Conservation (phyloP, 345 rosid species). For the Hibiscus trionum region DNA sequence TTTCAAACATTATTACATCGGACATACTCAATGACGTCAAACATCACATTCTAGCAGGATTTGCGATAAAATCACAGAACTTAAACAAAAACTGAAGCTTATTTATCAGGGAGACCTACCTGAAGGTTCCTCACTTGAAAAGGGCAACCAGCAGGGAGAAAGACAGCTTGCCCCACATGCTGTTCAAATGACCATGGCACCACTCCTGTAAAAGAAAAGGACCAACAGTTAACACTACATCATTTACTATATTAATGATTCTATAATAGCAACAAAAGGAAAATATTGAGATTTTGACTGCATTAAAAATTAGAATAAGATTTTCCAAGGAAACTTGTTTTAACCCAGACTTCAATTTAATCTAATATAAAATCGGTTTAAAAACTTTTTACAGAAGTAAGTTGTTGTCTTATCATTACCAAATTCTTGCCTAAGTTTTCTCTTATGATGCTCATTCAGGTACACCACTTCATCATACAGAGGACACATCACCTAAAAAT, state of each 20-base stretch:
- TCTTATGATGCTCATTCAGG: slow-evolving; percentile 51
- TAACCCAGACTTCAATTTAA: not conserved
- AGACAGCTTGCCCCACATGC: slow-evolving; percentile 71
- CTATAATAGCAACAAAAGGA: not conserved
- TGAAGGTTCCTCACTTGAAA: slow-evolving; percentile 75
- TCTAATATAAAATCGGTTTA: not conserved
- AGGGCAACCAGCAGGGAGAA: slow-evolving; percentile 94
- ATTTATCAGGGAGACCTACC: slow-evolving; percentile 30
- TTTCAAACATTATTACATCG: not conserved
- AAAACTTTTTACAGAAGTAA: not conserved
- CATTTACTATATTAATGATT: not conserved
- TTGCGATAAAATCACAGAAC: not conserved
- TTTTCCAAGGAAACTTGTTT: not conserved
- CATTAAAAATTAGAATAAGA: not conserved
- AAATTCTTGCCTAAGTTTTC: slow-evolving; percentile 61
- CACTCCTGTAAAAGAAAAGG: slow-evolving; percentile 45
- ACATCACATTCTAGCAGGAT: not conserved
- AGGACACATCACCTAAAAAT: slow-evolving; percentile 45
- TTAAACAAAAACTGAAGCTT: slow-evolving; percentile 1
- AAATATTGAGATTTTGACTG: slow-evolving; percentile 3
- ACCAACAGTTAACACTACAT: not conserved
- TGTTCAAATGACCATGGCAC: slow-evolving; percentile 94
- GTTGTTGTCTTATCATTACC: slow-evolving; percentile 38
- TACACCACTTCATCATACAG: slow-evolving; percentile 61
- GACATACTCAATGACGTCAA: not conserved